Base-by-base conservation (phyloP, 2,329 filamentous ascomycete genomes). In the Neofusicoccum parvum region DNA sequence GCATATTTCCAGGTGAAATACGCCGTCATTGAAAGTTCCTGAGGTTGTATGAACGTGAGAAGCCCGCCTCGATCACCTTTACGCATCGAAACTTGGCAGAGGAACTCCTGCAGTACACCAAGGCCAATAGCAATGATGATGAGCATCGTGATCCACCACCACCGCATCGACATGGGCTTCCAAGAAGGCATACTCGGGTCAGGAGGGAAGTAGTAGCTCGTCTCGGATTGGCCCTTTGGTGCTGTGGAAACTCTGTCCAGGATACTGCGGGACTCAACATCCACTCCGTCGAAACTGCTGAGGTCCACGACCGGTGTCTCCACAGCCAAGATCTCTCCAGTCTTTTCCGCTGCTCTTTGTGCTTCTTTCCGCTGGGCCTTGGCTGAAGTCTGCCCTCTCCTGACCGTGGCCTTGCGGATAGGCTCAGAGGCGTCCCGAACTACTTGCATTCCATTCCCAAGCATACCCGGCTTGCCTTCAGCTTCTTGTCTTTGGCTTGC, bases 301-400 rank as follows among this genome's bases (percentile, higher is more conserved):
- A 82, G 75, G 60, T 83, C 81, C 3, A 82, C 73, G 2, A 20
- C 49, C 3, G 50, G 48, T 11, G 49, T 64, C 50, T 68, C 68
- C 36, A 82, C 73, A 39, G 79, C 79, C 15, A 82, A 74, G 23
- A 83, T 81, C 41, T 73, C 76, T 5, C 79, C 80, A 5, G 74
- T 78, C 68, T 80, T 76, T 39, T 81, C 75, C 1, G 80, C 81
- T 37, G 79, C 75, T 51, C 75, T 73, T 64, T 80, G 79, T 2
- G 79, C 80, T 43, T 78, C 73, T 68, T 68, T 17, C 69, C 66
- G 45, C 62, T 69, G 9, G 73, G 71, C 12, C 32, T 37, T 9
- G 67, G 67, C 3, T 5, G 56, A 60, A 4, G 56, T 60, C 27
- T 23, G 36, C 15, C 56, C 56, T 23, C 56, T 46, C 23, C 48